phyloP scores from a whole-genome alignment of 1,284 basidiomycete genomes.

The Cutaneotrichosporon cutaneum region DNA sequence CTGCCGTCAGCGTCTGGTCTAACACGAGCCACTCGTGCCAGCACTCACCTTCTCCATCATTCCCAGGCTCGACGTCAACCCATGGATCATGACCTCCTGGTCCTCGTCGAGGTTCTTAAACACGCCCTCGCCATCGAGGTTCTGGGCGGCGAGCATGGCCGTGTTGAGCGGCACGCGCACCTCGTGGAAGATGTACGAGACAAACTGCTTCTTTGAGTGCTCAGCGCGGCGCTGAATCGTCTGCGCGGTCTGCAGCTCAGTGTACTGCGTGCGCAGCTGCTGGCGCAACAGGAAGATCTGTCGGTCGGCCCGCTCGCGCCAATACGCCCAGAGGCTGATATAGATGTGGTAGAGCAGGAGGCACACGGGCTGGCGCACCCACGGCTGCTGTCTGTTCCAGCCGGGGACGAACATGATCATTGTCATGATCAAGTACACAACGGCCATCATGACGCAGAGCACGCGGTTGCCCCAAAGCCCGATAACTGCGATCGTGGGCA shows the following conservation, averaged over 20 bases:
- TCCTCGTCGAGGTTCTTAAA: slow-evolving; percentile 43
- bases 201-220: slow-evolving; percentile 73
- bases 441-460: slow-evolving; percentile 63
- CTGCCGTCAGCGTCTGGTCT: slow-evolving; percentile 10
- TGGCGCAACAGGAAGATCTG: slow-evolving; percentile 64
- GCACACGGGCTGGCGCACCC: slow-evolving; percentile 1
- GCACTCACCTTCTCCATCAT: slow-evolving; percentile 61
- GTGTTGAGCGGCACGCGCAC: slow-evolving; percentile 90
- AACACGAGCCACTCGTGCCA: no score
- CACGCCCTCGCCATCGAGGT: slow-evolving; percentile 67
- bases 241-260: slow-evolving; percentile 78
- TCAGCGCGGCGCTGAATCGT: slow-evolving; percentile 75
- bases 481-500: slow-evolving; percentile 74
- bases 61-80: slow-evolving; percentile 71
- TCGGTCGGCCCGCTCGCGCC: slow-evolving; percentile 59
- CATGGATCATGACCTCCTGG: slow-evolving; percentile 49
- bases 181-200: slow-evolving; percentile 66
- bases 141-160: slow-evolving; percentile 81
- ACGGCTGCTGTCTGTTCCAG: neutral
- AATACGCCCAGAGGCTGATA: slow-evolving; percentile 48
- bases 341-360: slow-evolving; percentile 50
- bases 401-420: neutral
- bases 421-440: slow-evolving; percentile 57
- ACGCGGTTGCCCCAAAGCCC: slow-evolving; percentile 69
- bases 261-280: slow-evolving; percentile 69